Evolutionary conservation across 164 flowering plant genomes (phyloP), one percentile per base, ranked within the genome.

Genomic region (Brasenia schreberi): DNA sequence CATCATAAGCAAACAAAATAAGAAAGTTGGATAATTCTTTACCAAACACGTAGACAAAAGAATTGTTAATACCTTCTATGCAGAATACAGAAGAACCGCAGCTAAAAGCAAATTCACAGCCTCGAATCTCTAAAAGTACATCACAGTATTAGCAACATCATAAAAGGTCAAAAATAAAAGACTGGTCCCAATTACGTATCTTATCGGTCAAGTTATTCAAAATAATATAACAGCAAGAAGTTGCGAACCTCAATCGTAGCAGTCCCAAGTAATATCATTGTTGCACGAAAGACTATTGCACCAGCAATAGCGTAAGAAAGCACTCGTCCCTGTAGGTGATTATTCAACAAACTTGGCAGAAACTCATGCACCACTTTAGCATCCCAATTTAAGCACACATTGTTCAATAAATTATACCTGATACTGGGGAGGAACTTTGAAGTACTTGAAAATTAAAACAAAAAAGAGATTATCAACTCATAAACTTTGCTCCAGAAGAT

Each of bases 241-340:
- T 43, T 67, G 74, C 58, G 45, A 56, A 90, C 98, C 96, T 93
- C 94, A 68, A 93, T 85, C 17, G 98, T 89, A 64, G 86, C 94
- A 62, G 96, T 74, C 67, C 98, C 98, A 61, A 93, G 90, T 74
- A 90, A 83, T 78, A 93, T 93, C 66, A 93, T 27, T 65, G 88
- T 74, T 72, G 86, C 80, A 49, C 97, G 92, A 71, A 93, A 93
- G 77, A 93, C 65, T 49, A 93, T 59, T 56, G 98, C 96, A 70
- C 98, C 98, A 80, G 89, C 89, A 80, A 93, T 85, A 67, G 97
- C 98, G 81, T 88, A 93, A 12, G 98, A 81, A 74, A 93, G 96
- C 72, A 93, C 98, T 73, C 85, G 85, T 63, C 77, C 84, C 98
- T 93, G 67, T 62, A 72, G 53, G 62, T 65, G 11, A 69, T 12